Evolutionary conservation across 2,329 filamentous ascomycete species (phyloP).

Genomic region (Apiospora phragmitis): DNA sequence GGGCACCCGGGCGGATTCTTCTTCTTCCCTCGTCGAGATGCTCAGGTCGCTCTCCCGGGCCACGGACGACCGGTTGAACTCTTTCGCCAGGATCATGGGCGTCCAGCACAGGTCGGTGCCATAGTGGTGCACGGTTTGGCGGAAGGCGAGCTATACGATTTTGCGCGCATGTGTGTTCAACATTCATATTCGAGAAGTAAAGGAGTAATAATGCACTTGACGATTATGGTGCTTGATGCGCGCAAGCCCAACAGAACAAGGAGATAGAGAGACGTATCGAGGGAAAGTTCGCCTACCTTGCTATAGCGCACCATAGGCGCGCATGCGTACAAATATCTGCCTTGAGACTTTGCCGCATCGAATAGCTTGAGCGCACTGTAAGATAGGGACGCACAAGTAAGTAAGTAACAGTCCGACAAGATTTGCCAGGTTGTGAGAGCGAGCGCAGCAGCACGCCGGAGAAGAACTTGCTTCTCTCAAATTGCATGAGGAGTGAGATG

Average conservation of each 20-base stretch:
- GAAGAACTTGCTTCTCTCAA: background rate
- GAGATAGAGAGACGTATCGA: background rate
- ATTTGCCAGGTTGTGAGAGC: no score
- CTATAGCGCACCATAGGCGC: slow-evolving; percentile 71
- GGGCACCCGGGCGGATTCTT: slow-evolving; percentile 46
- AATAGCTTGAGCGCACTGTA: slow-evolving; percentile 60
- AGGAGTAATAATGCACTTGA: no score
- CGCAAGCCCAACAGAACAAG: background rate
- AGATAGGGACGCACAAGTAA: background rate
- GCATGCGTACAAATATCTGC: slow-evolving; percentile 57
- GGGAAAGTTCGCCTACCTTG: slow-evolving; percentile 41
- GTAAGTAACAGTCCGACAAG: background rate
- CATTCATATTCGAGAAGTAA: no score
- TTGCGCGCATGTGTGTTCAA: background rate
- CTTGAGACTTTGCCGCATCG: slow-evolving; percentile 51
- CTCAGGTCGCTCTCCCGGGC: slow-evolving; percentile 67
- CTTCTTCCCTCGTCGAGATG: slow-evolving; percentile 46
- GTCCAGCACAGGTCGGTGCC: slow-evolving; percentile 69
- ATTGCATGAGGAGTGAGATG: background rate
- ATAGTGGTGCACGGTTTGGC: slow-evolving; percentile 65
- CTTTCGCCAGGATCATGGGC: slow-evolving; percentile 70
- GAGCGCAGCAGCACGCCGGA: background rate
- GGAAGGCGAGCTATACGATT: slow-evolving; percentile 58
- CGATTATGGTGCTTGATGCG: no score
- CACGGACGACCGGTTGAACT: slow-evolving; percentile 62